Base-by-base conservation (phyloP, 2,329 filamentous ascomycete genomes). In the Cordyceps militaris region DNA sequence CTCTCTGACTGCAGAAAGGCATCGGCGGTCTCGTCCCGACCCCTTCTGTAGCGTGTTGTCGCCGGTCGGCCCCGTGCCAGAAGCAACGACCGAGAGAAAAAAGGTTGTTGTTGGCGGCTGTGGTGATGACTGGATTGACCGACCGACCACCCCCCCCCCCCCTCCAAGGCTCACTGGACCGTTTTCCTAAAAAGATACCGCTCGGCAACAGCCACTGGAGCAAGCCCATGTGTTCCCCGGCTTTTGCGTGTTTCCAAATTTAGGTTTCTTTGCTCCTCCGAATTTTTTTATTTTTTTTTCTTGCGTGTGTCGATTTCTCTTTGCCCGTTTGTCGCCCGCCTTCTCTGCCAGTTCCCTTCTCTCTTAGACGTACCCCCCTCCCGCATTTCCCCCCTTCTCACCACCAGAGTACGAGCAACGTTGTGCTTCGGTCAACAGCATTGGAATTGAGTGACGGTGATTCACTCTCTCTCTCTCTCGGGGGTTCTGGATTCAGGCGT, bases 371-470 rank as follows among this genome's bases (percentile, higher is more conserved):
- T 38, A 55, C 43, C 19, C 52, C 52, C 30, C 30, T 16, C 30
- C 28, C 10, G 36, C 34, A 47, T 42, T 3, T 34, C 26, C 14
- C 26, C 36, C 16, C 36, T 38, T 8, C 3, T 3, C 32, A 34
- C 14, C 14, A 4, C 10, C 1, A 16, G n/a, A 24, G 28, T 23
- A 40, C 16, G 16, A 38, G 10, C 32, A 21, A 32, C 42, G 11
- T 49, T 19, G 44, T 48, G 34, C 53, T 48, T 56, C 53, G 44
- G 53, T 56, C 53, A 42, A 49, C 53, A 28, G n/a, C 8, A 40
- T 11, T 19, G 24, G 26, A 4, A 1, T 23, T 6, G 23, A 30
- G 43, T 28, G 28, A 47, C 42, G 1, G 30, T 47, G 42, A 40
- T 36, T 21, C 10, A 23, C 38, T 14, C 4, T 21, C 13, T 9